A percentile compares a stretch with the other conserved stretches of the same genome.
Conservation (phyloP, 805 yeast species). For the Blastobotrys americana region DNA sequence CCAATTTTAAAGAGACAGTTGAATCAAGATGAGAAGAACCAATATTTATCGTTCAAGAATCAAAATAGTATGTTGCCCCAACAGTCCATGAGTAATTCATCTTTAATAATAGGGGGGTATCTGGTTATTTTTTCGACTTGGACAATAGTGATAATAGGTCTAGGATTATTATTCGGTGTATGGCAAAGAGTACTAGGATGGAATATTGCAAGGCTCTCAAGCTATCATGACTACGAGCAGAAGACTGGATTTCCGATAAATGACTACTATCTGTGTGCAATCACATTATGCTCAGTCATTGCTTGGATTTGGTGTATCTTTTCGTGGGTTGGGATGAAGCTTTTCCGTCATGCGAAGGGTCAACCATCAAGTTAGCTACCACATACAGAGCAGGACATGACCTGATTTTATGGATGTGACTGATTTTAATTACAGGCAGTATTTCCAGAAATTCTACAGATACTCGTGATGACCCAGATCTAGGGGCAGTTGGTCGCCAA, state of each 20-base stretch:
- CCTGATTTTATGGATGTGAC: neutral
- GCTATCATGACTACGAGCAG: conserved; percentile 18
- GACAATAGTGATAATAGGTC: conserved; percentile 10
- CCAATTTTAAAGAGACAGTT: too few relatives aligned
- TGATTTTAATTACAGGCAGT: neutral
- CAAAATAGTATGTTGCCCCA: too few relatives aligned
- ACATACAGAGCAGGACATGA: too few relatives aligned
- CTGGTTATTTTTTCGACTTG: conserved; percentile 13
- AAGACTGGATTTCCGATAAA: conserved; percentile 34
- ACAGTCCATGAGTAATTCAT: too few relatives aligned
- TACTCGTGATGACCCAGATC: conserved; percentile 1
- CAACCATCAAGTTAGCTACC: too few relatives aligned
- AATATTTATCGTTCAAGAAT: too few relatives aligned
- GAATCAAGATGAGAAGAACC: too few relatives aligned
- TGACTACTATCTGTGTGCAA: conserved; percentile 33
- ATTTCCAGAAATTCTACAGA: neutral
- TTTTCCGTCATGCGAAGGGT: conserved; percentile 74
- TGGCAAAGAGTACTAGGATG: too few relatives aligned
- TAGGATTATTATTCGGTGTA: conserved; percentile 12
- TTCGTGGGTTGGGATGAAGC: conserved; percentile 75
- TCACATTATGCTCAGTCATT: conserved; percentile 32
- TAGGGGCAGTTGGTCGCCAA: conserved; percentile 9
- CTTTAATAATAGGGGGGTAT: too few relatives aligned
- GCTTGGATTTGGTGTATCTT: conserved; percentile 64
- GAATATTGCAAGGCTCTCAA: too few relatives aligned